Evolutionary conservation across 768 basidiomycete species (phyloP).

Genomic region (Auricularia heimuer): DNA sequence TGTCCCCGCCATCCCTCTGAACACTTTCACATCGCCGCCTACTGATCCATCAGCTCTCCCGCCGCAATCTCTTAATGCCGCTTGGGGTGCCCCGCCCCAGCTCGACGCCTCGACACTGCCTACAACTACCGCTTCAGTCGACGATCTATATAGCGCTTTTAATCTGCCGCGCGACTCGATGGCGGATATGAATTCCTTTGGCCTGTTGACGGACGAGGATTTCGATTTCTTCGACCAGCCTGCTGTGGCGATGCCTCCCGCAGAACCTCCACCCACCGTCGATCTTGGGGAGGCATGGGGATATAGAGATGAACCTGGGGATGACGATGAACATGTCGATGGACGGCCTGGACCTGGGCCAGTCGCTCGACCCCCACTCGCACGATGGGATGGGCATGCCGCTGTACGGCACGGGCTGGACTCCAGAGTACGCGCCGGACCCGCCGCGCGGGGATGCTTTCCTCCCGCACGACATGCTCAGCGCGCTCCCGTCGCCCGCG

Average conservation of each 20-base stretch:
- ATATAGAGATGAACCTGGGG: background rate
- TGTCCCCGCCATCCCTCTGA: background rate
- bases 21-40: background rate
- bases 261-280: background rate
- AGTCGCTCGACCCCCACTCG: background rate
- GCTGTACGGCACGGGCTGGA: background rate
- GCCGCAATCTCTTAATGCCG: background rate
- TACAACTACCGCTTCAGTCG: background rate
- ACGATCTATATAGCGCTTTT: background rate
- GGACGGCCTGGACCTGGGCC: background rate
- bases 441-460: background rate
- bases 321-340: background rate
- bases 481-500: conserved; percentile 40
- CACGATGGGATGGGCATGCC: background rate
- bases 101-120: background rate
- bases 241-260: background rate
- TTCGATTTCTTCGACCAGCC: conserved; percentile 72
- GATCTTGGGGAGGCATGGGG: background rate
- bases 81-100: background rate
- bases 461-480: background rate
- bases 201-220: conserved; percentile 71
- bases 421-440: background rate
- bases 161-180: background rate
- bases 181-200: conserved; percentile 2
- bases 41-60: background rate